phyloP scores from a whole-genome alignment of 306 rosid genomes.

The Comarum palustre region DNA sequence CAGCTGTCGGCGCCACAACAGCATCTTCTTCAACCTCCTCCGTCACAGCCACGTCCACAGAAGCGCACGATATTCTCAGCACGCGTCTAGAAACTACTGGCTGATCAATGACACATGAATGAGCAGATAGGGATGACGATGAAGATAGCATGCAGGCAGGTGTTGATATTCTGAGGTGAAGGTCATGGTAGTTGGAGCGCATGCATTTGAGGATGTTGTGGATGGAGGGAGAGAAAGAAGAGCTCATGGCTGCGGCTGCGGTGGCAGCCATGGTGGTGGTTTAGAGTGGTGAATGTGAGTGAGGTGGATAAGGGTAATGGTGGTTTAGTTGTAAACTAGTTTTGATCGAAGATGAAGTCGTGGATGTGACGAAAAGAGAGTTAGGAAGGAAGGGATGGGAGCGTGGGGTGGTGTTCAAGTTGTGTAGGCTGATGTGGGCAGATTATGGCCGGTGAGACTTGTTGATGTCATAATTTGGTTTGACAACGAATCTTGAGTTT shows the following conservation, averaged over 20 bases:
- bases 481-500: too few relatives aligned
- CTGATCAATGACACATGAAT: background rate
- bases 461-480: too few relatives aligned
- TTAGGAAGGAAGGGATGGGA: background rate
- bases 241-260: slow-evolving; percentile 56
- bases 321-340: background rate
- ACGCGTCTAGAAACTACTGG: slow-evolving; percentile 19
- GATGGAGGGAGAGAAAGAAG: slow-evolving; percentile 58
- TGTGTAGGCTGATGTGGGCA: slow-evolving; percentile 51
- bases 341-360: slow-evolving; percentile 4
- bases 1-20: background rate
- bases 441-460: slow-evolving; percentile 49
- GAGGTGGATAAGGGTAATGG: background rate
- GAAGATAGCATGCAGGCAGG: slow-evolving; percentile 36
- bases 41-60: slow-evolving; percentile 44
- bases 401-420: background rate
- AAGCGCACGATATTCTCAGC: slow-evolving; percentile 40
- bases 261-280: slow-evolving; percentile 56
- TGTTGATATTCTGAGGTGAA: slow-evolving; percentile 30
- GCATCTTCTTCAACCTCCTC: slow-evolving; percentile 30
- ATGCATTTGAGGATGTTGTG: slow-evolving; percentile 43
- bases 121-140: background rate
- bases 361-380: slow-evolving; percentile 1
- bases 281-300: slow-evolving; percentile 1
- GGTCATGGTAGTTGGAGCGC: slow-evolving; percentile 32